phyloP scores from a whole-genome alignment of 768 basidiomycete species.

The Rubroboletus satanas region DNA sequence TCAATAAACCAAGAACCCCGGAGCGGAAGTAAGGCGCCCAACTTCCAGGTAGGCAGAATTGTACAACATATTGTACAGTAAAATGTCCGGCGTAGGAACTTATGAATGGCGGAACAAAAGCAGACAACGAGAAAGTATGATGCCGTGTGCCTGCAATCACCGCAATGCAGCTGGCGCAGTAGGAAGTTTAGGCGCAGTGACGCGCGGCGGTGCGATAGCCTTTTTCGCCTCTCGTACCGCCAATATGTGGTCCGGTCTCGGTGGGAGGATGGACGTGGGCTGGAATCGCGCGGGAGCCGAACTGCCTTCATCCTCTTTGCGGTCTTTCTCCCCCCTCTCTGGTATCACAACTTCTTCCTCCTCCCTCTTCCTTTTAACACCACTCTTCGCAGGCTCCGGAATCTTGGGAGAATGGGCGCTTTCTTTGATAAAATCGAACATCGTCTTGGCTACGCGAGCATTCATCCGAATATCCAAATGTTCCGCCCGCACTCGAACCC shows the following conservation, averaged over 20 bases:
- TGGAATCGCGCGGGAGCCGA: neutral
- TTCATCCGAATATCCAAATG: constrained; percentile 72
- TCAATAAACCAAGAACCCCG: neutral
- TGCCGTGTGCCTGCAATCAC: neutral
- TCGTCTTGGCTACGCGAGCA: constrained; percentile 47
- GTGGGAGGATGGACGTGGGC: constrained; percentile 3
- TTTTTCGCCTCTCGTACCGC: constrained; percentile 17
- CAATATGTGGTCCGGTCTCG: constrained; percentile 16
- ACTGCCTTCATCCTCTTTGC: constrained; percentile 1
- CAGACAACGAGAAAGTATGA: neutral
- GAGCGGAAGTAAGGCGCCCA: neutral
- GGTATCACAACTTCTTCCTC: constrained; percentile 9
- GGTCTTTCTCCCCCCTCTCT: constrained; percentile 16
- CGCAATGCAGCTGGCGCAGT: constrained; percentile 4
- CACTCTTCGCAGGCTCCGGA: neutral
- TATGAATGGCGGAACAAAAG: neutral
- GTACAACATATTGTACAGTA: neutral
- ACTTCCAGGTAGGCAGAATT: neutral
- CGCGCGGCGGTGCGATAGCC: constrained; percentile 16
- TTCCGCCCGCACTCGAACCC: constrained; percentile 46
- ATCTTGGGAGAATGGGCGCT: neutral
- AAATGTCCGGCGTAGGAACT: neutral
- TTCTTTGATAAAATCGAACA: constrained; percentile 50
- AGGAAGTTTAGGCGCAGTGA: constrained; percentile 1
- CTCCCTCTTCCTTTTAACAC: constrained; percentile 27